Base-by-base conservation (phyloP, 352 stramenopile genomes). In the Plasmopara halstedii region DNA sequence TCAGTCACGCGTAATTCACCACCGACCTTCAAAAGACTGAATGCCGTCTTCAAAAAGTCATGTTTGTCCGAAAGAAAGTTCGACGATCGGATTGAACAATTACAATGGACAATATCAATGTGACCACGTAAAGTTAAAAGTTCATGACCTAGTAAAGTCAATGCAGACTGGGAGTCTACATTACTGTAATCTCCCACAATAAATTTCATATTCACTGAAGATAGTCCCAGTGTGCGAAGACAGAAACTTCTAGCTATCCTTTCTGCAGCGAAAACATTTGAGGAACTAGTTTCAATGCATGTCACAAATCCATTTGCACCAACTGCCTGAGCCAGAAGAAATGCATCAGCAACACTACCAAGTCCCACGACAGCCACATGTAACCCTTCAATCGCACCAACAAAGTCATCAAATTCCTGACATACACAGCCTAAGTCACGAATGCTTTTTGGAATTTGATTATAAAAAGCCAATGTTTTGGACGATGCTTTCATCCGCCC, bases 321-420 rank as follows among this genome's bases (percentile, higher is more conserved):
- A 2, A 85, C 73, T 5, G 68, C 39, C 4, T 66, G 44, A 0
- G 64, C 48, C 10, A 64, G 44, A 4, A 77, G 39, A 36, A 80
- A 81, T 21, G 70, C 70, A 14, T 81, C 66, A 0, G 63, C 47
- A 7, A 78, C 41, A 31, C 73, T 75, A 19, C 67, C 64, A 34
- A 50, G 54, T 17, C 73, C 73, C 10, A 79, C 31, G 14, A 80
- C 53, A 15, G 58, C 56, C 5, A 85, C 55, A 18, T 57, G 43
- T 13, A 81, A 53, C 1, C 68, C 73, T n/a, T 36, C 33, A 6
- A 83, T 58, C 7, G 43, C 60, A 8, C 44, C 31, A 15, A 37
- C 26, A 6, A 58, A 46, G 15, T 61, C 52, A 22, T 53, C 46
- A 7, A 50, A 62, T 11, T 39, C 37, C 50, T 58, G 46, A 40